These are phyloP conservation scores for Begonia peltatifolia DNA, from an alignment of 306 rosid genomes.

Conservation along the genomic window DNA sequence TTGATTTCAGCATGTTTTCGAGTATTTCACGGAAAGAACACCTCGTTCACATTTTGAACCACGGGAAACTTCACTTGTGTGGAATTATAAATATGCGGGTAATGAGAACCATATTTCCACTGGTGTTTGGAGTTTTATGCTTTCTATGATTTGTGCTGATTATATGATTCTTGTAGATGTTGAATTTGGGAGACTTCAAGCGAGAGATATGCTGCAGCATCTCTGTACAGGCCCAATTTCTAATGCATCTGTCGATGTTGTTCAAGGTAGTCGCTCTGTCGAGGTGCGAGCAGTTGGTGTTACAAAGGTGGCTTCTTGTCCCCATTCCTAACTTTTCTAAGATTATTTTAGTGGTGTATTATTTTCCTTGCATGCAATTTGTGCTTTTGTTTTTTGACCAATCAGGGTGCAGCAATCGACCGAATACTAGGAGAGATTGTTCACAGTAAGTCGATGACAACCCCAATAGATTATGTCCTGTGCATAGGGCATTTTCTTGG, in stretches of 20 bases:
- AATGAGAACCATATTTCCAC: neutral
- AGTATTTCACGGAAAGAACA: slow-evolving; percentile 81
- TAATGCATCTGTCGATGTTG: slow-evolving; percentile 85
- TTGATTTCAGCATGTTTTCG: slow-evolving; percentile 69
- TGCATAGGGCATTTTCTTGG: slow-evolving; percentile 89
- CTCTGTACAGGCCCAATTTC: slow-evolving; percentile 98
- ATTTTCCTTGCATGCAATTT: neutral
- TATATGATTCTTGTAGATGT: slow-evolving; percentile 32
- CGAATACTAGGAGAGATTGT: slow-evolving; percentile 93
- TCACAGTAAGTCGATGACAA: slow-evolving; percentile 82
- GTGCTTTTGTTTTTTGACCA: neutral
- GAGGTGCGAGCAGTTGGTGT: slow-evolving; percentile 95
- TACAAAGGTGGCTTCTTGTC: slow-evolving; percentile 45
- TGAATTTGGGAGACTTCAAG: slow-evolving; percentile 92
- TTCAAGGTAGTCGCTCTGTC: slow-evolving; percentile 92
- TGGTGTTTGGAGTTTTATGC: too few relatives aligned
- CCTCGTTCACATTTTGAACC: slow-evolving; percentile 66
- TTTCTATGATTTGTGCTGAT: neutral
- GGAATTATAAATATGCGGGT: slow-evolving; percentile 98
- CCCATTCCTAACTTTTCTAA: neutral
- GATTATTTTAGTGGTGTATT: neutral
- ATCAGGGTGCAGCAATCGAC: slow-evolving; percentile 94
- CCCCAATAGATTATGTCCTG: slow-evolving; percentile 81
- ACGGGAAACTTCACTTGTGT: slow-evolving; percentile 82
- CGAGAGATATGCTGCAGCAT: slow-evolving; percentile 94